Evolutionary conservation across 495 filamentous ascomycete species (phyloP).

Genomic region (Neurospora terricola): DNA sequence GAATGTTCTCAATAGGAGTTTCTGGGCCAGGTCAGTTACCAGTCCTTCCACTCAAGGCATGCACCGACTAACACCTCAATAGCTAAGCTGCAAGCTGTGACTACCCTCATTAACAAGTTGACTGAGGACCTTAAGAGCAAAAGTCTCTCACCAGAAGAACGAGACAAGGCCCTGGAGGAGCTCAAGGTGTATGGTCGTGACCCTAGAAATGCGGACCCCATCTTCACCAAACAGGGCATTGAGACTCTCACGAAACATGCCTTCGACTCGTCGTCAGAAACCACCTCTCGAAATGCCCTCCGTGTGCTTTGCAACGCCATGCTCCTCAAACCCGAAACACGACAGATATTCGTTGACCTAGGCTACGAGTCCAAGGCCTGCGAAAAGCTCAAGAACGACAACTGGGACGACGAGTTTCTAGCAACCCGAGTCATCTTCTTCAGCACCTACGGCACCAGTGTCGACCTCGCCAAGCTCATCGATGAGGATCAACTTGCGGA

Average conservation of each 20-base stretch:
- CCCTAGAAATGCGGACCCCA: conserved; percentile 59
- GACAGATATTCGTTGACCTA: conserved; percentile 75
- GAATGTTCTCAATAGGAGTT: background rate
- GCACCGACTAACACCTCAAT: background rate
- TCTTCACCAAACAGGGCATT: conserved; percentile 77
- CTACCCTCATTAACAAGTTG: conserved; percentile 46
- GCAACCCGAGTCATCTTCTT: conserved; percentile 74
- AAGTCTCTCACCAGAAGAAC: conserved; percentile 51
- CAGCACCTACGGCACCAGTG: conserved; percentile 69
- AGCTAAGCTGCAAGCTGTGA: conserved; percentile 60
- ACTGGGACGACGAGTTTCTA: conserved; percentile 81
- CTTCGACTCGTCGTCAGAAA: conserved; percentile 48
- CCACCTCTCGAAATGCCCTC: conserved; percentile 65
- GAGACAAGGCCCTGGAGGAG: conserved; percentile 53
- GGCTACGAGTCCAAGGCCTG: conserved; percentile 62
- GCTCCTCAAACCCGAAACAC: conserved; percentile 56
- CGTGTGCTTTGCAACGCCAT: conserved; percentile 83
- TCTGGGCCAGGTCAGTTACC: background rate
- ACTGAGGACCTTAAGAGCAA: conserved; percentile 46
- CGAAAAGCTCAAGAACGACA: conserved; percentile 63
- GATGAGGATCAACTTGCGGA: conserved; percentile 60
- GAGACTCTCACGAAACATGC: conserved; percentile 60
- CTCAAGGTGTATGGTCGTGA: conserved; percentile 72
- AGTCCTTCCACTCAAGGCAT: background rate
- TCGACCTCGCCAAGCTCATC: conserved; percentile 59